These are phyloP conservation scores for Pyrenophora seminiperda DNA, from an alignment of 2,329 filamentous ascomycete genomes.

Conservation along the genomic window DNA sequence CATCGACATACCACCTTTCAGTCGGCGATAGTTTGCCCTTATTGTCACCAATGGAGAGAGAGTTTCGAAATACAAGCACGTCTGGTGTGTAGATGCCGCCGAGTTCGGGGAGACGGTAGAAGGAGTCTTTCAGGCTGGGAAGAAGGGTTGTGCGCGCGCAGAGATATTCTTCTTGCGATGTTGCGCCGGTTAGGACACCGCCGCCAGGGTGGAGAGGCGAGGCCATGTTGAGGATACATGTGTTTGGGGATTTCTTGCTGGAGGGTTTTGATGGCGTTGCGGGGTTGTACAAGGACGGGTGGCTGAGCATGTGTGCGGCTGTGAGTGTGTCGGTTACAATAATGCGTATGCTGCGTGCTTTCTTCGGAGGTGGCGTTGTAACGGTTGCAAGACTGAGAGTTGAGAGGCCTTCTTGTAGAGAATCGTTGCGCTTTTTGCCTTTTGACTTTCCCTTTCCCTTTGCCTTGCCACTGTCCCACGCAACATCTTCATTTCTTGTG, in stretches of 20 bases:
- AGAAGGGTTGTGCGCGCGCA: conserved; percentile 66
- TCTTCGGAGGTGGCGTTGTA: neutral
- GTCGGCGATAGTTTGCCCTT: conserved; percentile 50
- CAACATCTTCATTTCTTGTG: conserved; percentile 10
- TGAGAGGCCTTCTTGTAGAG: conserved; percentile 18
- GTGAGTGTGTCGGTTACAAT: conserved; percentile 59
- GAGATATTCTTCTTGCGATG: conserved; percentile 65
- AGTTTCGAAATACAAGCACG: conserved; percentile 62
- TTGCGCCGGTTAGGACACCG: conserved; percentile 64
- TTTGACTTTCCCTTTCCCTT: conserved; percentile 16
- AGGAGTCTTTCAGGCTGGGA: conserved; percentile 62
- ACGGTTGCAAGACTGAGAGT: conserved; percentile 6
- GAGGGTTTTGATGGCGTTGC: neutral
- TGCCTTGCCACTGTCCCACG: conserved; percentile 10
- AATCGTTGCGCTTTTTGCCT: conserved; percentile 16
- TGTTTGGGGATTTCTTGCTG: conserved; percentile 42
- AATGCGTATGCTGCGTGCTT: conserved; percentile 49
- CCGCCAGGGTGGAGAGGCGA: conserved; percentile 66
- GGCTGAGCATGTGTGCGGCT: conserved; percentile 53
- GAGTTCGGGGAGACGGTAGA: conserved; percentile 65
- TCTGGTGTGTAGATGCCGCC: conserved; percentile 63
- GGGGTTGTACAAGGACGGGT: conserved; percentile 12
- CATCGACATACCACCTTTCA: conserved; percentile 65
- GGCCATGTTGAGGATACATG: conserved; percentile 67
- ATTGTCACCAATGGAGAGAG: conserved; percentile 31